Conservation (phyloP, 73 alveolate species). For the Paramecium caudatum region DNA sequence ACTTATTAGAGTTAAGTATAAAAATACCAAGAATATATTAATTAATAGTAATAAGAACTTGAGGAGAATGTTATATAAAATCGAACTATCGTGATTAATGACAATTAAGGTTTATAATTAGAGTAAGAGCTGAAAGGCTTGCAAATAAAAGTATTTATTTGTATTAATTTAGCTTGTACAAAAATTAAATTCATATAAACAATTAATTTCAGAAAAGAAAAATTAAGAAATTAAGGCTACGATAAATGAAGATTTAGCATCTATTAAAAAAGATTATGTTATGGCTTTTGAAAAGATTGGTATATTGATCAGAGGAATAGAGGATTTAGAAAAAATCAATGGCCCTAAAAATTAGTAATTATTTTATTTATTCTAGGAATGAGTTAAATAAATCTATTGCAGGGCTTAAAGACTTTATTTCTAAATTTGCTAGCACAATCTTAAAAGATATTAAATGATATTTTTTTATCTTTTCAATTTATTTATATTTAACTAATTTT, state of each 20-base stretch:
- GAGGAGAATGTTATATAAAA: neutral
- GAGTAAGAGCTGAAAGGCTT: neutral
- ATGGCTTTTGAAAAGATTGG: constrained; percentile 48
- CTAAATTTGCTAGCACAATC: neutral
- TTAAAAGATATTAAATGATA: constrained; percentile 11
- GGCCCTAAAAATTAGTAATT: constrained; percentile 31
- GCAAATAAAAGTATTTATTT: neutral
- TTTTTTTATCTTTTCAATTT: neutral
- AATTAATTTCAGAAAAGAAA: neutral
- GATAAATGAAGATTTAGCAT: constrained; percentile 29
- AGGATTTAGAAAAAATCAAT: constrained; percentile 3
- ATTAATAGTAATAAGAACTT: constrained; percentile 31
- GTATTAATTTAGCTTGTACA: neutral
- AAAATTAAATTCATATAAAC: neutral
- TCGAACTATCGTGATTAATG: constrained; percentile 1
- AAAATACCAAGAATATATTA: neutral
- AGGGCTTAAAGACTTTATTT: constrained; percentile 11
- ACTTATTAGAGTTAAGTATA: constrained; percentile 7
- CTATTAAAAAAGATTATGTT: constrained; percentile 7
- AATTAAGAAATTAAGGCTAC: constrained; percentile 12
- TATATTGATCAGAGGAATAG: neutral
- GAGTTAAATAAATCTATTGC: constrained; percentile 46
- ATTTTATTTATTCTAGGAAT: neutral
- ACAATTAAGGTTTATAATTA: neutral
- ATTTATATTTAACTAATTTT: neutral